Evolutionary conservation across 2,329 filamentous ascomycete species (phyloP).

Genomic region (Cercospora sesami): DNA sequence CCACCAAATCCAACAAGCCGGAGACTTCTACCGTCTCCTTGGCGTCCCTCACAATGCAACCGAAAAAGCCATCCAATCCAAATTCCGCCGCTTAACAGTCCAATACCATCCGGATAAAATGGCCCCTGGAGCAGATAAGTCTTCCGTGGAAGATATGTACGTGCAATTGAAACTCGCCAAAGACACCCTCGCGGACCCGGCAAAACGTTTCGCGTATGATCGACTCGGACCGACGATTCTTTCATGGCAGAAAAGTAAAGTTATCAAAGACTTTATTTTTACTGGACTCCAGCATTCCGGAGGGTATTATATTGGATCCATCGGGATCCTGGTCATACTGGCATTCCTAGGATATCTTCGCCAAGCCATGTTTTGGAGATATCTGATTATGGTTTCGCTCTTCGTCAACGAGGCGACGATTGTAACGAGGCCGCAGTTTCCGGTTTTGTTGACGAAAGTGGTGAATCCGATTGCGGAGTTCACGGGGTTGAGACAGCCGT

Average conservation of each 20-base stretch:
- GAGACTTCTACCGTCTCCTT: slow-evolving; percentile 78
- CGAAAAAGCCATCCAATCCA: slow-evolving; percentile 77
- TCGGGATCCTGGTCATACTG: slow-evolving; percentile 60
- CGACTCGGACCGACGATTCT: slow-evolving; percentile 76
- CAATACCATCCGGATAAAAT: slow-evolving; percentile 83
- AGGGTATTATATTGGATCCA: slow-evolving; percentile 62
- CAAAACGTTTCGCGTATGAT: slow-evolving; percentile 82
- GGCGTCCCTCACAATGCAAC: slow-evolving; percentile 67
- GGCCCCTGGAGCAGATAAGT: slow-evolving; percentile 42
- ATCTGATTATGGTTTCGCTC: slow-evolving; percentile 54
- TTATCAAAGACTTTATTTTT: slow-evolving; percentile 70
- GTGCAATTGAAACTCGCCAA: slow-evolving; percentile 79
- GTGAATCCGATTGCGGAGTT: slow-evolving; percentile 51
- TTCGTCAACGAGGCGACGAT: slow-evolving; percentile 59
- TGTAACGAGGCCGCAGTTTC: slow-evolving; percentile 54
- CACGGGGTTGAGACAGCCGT: slow-evolving; percentile 56
- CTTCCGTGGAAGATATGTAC: slow-evolving; percentile 60
- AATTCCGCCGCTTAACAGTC: slow-evolving; percentile 73
- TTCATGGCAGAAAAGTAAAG: slow-evolving; percentile 65
- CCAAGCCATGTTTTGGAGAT: slow-evolving; percentile 61
- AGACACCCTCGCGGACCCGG: slow-evolving; percentile 76
- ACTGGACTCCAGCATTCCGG: slow-evolving; percentile 62
- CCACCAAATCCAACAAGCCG: slow-evolving; percentile 68
- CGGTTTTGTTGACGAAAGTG: slow-evolving; percentile 46
- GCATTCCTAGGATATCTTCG: slow-evolving; percentile 67